Base-by-base conservation (phyloP, 768 basidiomycete genomes). In the Panaeolus cyanescens region DNA sequence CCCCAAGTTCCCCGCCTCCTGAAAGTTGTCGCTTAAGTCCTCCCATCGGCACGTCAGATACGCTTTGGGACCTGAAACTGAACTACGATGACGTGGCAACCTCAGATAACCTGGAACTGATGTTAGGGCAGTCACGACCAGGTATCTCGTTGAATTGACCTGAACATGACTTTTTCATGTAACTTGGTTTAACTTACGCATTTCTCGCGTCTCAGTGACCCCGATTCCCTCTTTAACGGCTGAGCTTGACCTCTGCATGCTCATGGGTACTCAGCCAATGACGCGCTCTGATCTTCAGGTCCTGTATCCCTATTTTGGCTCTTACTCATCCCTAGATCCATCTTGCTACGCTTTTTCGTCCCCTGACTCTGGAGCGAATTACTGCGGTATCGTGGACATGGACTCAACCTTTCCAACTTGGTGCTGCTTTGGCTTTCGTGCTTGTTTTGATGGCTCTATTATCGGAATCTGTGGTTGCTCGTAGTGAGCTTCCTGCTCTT, bases 381-480 rank as follows among this genome's bases (percentile, higher is more conserved):
- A 20, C 3, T 33, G 33, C 9, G 5, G 17, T 13, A 19, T 33
- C 20, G 25, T 15, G 6, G 31, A 42, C 0, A 20, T 6, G 20
- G 37, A 32, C 19, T 34, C 60, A 31, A 30, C n/a, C 33, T 59
- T 61, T 31, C 56, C 63, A 6, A 64, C 67, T 12, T 68, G 66
- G 66, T 70, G 69, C 32, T 30, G 67, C n/a, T 32, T 25, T 32
- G 69, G 69, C 4, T 59, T 61, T 36, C 67, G 69, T 3, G 31
- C 66, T 54, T 50, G 59, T 4, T 67, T 39, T 42, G 69, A 70
- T 17, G 69, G 69, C 9, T 65, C 66, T 25, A 28, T 65, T 12
- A 20, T 65, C 6, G 67, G 69, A 3, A 22, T 62, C 6, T 70
- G 69, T 40, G 60, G 60, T 15, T 65, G 62, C 19, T 68, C 56